Evolutionary conservation across 352 stramenopile species (phyloP).

Genomic region (Phytophthora meadii): DNA sequence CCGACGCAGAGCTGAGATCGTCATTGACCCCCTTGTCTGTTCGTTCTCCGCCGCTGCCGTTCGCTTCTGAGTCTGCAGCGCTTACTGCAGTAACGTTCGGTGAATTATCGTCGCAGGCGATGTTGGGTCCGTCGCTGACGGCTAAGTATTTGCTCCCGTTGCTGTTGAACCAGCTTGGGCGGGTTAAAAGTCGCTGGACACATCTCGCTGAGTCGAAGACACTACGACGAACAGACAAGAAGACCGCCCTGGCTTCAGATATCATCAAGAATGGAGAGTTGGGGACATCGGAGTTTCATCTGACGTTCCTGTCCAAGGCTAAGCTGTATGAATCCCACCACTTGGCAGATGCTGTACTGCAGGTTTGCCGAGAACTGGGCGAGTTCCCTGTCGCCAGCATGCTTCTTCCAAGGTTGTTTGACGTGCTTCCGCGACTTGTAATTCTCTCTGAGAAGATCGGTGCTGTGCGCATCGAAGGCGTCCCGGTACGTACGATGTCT

Average conservation of each 20-base stretch:
- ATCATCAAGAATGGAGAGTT: slow-evolving; percentile 34
- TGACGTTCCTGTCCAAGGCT: slow-evolving; percentile 68
- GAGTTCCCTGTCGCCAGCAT: slow-evolving; percentile 51
- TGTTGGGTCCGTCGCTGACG: slow-evolving; percentile 63
- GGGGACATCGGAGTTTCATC: slow-evolving; percentile 52
- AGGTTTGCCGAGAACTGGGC: slow-evolving; percentile 69
- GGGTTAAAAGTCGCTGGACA: slow-evolving; percentile 62
- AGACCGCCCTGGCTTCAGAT: slow-evolving; percentile 17
- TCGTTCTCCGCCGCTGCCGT: slow-evolving; percentile 34
- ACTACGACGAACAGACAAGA: slow-evolving; percentile 44
- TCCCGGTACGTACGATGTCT: slow-evolving; percentile 52
- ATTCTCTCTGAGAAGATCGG: slow-evolving; percentile 69
- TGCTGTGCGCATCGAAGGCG: slow-evolving; percentile 65
- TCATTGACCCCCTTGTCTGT: slow-evolving; percentile 25
- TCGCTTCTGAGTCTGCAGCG: slow-evolving; percentile 48
- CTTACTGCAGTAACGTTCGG: slow-evolving; percentile 56
- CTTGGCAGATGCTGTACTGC: slow-evolving; percentile 68
- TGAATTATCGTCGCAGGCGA: slow-evolving; percentile 56
- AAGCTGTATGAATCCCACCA: slow-evolving; percentile 70
- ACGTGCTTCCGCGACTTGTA: slow-evolving; percentile 63
- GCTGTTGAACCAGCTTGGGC: slow-evolving; percentile 63
- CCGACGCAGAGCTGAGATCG: slow-evolving; percentile 16
- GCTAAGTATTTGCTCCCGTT: slow-evolving; percentile 68
- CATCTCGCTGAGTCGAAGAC: slow-evolving; percentile 54
- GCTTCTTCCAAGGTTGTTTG: slow-evolving; percentile 67